Percentiles rank a stretch among this genome's conserved stretches.
Evolutionary conservation across 495 filamentous ascomycete genomes (phyloP).

Genomic region (Astrocystis sublimbata): DNA sequence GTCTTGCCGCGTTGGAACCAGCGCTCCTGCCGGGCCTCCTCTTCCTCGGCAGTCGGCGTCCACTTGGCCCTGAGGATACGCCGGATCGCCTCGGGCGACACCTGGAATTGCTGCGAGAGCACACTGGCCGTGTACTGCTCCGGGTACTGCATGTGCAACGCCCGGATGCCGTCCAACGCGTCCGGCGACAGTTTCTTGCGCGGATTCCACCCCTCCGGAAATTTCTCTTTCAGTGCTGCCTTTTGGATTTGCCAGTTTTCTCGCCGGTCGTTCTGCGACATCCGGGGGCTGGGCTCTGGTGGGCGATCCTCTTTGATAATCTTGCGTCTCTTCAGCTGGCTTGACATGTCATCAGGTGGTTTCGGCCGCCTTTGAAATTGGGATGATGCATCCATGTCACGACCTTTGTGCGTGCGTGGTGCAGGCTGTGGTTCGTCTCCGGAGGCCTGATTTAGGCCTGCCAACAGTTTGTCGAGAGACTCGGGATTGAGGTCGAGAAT

Average conservation of each 20-base stretch:
- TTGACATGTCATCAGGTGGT: constrained; percentile 3
- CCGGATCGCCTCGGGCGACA: constrained; percentile 83
- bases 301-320: constrained; percentile 17
- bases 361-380: constrained; percentile 1
- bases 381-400: not conserved
- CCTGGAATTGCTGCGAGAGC: constrained; percentile 76
- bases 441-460: constrained; percentile 11
- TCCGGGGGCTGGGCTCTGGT: not conserved
- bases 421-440: not conserved
- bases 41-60: constrained; percentile 65
- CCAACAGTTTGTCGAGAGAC: constrained; percentile 30
- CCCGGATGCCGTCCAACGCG: constrained; percentile 81
- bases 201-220: constrained; percentile 75
- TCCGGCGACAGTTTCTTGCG: constrained; percentile 87
- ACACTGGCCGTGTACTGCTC: constrained; percentile 70
- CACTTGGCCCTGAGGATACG: constrained; percentile 85
- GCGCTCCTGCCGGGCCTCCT: constrained; percentile 57
- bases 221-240: constrained; percentile 66
- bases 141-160: constrained; percentile 72
- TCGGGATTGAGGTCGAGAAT: constrained; percentile 36
- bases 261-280: not conserved
- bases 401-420: not conserved
- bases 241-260: constrained; percentile 76
- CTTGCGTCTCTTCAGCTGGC: constrained; percentile 26
- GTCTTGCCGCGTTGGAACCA: constrained; percentile 79